Conservation (phyloP, 805 yeast genomes). For the Yarrowia deformans region DNA sequence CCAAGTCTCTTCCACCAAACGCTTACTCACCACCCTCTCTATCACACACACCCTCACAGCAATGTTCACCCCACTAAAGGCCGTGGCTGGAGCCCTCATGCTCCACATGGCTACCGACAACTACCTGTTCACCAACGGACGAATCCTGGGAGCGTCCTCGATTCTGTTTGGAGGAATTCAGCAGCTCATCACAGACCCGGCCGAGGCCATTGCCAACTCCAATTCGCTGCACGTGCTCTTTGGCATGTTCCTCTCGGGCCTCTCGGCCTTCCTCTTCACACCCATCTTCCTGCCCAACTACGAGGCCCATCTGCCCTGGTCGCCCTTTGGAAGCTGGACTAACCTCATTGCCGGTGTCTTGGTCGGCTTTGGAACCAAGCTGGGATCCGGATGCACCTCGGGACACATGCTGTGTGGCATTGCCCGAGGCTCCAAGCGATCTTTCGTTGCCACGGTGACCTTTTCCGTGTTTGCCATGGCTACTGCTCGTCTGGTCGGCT, state of each 20-base stretch:
- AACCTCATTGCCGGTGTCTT: constrained; percentile 52
- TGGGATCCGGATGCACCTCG: constrained; percentile 62
- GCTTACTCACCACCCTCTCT: neutral
- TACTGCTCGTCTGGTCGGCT: constrained; percentile 40
- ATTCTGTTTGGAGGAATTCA: constrained; percentile 46
- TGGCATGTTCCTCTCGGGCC: constrained; percentile 52
- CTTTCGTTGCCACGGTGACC: constrained; percentile 55
- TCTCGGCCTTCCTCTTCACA: constrained; percentile 43
- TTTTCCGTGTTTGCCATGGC: constrained; percentile 53
- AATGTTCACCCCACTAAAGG: constrained; percentile 58
- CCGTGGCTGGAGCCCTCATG: constrained; percentile 57
- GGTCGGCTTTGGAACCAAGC: constrained; percentile 58
- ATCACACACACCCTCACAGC: neutral
- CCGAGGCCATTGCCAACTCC: constrained; percentile 42
- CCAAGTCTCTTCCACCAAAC: neutral
- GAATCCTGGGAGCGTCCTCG: constrained; percentile 59
- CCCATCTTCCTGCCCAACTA: constrained; percentile 50
- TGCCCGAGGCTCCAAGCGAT: constrained; percentile 56
- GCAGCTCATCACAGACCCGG: constrained; percentile 48
- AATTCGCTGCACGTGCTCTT: constrained; percentile 47
- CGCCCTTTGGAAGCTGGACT: constrained; percentile 41
- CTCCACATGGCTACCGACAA: constrained; percentile 58
- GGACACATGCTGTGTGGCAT: constrained; percentile 63
- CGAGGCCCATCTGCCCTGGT: constrained; percentile 22
- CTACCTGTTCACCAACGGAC: constrained; percentile 54